Percentiles rank a stretch among this genome's conserved stretches.
Conservation (phyloP, 2,329 filamentous ascomycete species). For the Zymoseptoria brevis region DNA sequence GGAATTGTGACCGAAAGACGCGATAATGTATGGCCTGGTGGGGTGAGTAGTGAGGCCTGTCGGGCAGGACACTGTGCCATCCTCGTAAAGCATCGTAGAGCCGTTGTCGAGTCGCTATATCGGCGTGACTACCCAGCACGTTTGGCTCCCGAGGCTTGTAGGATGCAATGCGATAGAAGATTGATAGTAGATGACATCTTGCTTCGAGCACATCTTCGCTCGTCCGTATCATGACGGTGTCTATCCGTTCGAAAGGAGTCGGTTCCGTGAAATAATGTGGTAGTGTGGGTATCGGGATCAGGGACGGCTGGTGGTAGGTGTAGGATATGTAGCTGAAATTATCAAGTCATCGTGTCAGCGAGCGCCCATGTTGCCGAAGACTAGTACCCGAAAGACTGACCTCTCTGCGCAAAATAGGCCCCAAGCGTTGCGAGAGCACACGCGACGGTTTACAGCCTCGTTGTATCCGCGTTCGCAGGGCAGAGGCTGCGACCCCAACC, state of each 20-base stretch:
- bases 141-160: neutral
- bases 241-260: neutral
- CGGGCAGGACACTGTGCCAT: neutral
- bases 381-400: neutral
- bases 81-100: neutral
- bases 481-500: neutral
- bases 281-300: neutral
- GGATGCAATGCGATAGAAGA: slow-evolving; percentile 1
- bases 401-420: neutral
- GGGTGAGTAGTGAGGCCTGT: neutral
- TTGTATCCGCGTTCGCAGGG: neutral
- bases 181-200: neutral
- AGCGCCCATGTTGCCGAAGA: neutral
- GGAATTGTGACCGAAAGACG: neutral
- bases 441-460: neutral
- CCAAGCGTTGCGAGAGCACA: neutral
- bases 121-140: neutral
- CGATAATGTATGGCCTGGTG: neutral
- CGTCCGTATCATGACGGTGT: neutral
- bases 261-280: neutral
- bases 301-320: neutral
- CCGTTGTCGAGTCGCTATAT: neutral
- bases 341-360: neutral
- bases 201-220: neutral
- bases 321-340: neutral